phyloP scores from a whole-genome alignment of 2,329 filamentous ascomycete genomes.

The Dichotomopilus funicola region DNA sequence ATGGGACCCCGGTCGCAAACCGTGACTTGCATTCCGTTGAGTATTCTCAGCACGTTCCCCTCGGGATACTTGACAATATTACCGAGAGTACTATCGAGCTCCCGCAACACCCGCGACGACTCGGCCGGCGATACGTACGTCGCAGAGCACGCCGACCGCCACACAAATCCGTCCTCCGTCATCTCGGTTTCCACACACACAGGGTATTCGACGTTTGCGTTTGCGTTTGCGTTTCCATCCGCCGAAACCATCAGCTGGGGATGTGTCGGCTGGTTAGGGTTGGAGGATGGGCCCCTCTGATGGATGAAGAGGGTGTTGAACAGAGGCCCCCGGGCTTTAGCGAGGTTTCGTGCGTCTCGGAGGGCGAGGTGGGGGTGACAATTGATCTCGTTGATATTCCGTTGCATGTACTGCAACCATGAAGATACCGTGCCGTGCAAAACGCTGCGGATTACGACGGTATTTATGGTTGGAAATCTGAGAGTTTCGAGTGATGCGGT shows the following conservation, averaged over 20 bases:
- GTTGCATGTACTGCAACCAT: constrained; percentile 68
- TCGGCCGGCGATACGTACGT: constrained; percentile 42
- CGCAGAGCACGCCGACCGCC: constrained; percentile 66
- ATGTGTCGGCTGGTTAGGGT: not conserved
- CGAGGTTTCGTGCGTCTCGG: constrained; percentile 56
- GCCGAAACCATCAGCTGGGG: constrained; percentile 54
- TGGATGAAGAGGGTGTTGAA: constrained; percentile 54
- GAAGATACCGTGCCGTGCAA: constrained; percentile 60
- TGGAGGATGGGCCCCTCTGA: constrained; percentile 33
- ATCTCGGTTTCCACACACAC: constrained; percentile 76
- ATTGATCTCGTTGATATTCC: constrained; percentile 58
- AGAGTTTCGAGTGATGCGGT: constrained; percentile 59
- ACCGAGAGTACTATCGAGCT: constrained; percentile 53
- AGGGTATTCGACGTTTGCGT: constrained; percentile 70
- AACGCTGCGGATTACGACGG: constrained; percentile 65
- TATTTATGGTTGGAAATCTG: constrained; percentile 90
- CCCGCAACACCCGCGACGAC: constrained; percentile 45
- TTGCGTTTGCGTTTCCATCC: constrained; percentile 54
- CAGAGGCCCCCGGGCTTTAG: constrained; percentile 29
- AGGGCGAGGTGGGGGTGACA: constrained; percentile 73
- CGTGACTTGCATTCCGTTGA: constrained; percentile 42
- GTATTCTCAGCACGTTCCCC: constrained; percentile 48
- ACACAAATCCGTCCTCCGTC: constrained; percentile 48
- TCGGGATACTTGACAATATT: constrained; percentile 47
- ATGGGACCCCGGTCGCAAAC: constrained; percentile 45